Base-by-base conservation (phyloP, 768 basidiomycete species). In the Crassisporium funariophilum region DNA sequence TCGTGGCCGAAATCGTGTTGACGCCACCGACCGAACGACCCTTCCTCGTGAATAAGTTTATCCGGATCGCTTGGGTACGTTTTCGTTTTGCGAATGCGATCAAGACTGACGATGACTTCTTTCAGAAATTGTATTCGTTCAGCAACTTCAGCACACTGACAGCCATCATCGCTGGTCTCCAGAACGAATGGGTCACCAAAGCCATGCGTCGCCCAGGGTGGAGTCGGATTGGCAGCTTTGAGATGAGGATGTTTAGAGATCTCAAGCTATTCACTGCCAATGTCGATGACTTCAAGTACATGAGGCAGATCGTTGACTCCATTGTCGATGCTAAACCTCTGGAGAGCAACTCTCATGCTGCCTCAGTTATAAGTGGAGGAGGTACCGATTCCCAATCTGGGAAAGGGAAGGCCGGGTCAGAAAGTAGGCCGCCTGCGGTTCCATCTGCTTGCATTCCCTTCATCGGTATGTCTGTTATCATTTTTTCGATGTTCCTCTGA, bases 51-150 rank as follows among this genome's bases (percentile, higher is more conserved):
- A 72, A 70, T 47, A 94, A 92, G 68, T 86, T 95, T 62, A 83
- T 95, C 50, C 83, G 90, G 33, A 71, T 95, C 46, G 93, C 93
- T 29, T 91, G 83, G 76, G 91, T 92, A 55, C 62, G 85, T 71
- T 19, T 24, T 25, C 33, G 4, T 24, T 36, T 52, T 29, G 48
- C 12, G 49, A 23, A 8, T 13, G 2, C 13, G 27, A 31, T 13
- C 3, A 12, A 44, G 2, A 49, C 36, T n/a, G 17, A 5, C 5
- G 13, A 29, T 29, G 27, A 13, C 33, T 20, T 11, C 16, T 20
- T 41, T 16, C 61, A 95, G 92, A 91, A 91, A 82, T 83, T 83
- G 22, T 95, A 91, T 62, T 67, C 71, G 15, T 72, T 84, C 49
- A 84, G 79, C 60, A 94, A 87, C 69, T 91, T 88, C 67, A 81